Conservation (phyloP, 2,329 filamentous ascomycete species). For the Ciborinia camelliae region DNA sequence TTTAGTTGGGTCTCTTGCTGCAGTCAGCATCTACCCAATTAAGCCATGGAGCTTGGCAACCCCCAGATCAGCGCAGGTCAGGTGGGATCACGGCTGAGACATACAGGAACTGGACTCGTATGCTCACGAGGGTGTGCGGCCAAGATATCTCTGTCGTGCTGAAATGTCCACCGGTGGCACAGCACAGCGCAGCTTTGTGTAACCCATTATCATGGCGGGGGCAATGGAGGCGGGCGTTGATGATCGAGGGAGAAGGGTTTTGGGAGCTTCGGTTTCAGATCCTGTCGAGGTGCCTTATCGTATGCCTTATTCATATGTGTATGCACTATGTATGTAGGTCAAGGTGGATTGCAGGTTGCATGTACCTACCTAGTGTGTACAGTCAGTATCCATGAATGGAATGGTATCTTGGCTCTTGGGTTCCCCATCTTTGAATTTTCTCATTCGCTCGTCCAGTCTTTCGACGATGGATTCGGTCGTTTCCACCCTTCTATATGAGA, state of each 20-base stretch:
- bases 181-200: slow-evolving; percentile 3
- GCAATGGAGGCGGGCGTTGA: no score
- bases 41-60: background rate
- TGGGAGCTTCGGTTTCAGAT: slow-evolving; percentile 10
- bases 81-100: slow-evolving; percentile 6
- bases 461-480: background rate
- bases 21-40: slow-evolving; percentile 10
- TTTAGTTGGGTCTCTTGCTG: background rate
- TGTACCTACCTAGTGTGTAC: background rate
- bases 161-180: slow-evolving; percentile 5
- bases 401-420: background rate
- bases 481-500: background rate
- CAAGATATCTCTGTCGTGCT: background rate
- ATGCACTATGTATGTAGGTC: background rate
- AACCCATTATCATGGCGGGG: slow-evolving; percentile 1
- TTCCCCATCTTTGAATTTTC: slow-evolving; percentile 2
- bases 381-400: no score
- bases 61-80: slow-evolving; percentile 4
- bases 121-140: slow-evolving; percentile 3
- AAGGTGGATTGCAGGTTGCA: background rate
- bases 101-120: slow-evolving; percentile 15
- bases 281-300: slow-evolving; percentile 1
- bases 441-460: background rate
- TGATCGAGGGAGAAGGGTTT: background rate
- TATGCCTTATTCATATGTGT: background rate